These are phyloP conservation scores for Mortierella sp. DNA, from an alignment of 371 early-diverging fungal species.

Conservation along the genomic window DNA sequence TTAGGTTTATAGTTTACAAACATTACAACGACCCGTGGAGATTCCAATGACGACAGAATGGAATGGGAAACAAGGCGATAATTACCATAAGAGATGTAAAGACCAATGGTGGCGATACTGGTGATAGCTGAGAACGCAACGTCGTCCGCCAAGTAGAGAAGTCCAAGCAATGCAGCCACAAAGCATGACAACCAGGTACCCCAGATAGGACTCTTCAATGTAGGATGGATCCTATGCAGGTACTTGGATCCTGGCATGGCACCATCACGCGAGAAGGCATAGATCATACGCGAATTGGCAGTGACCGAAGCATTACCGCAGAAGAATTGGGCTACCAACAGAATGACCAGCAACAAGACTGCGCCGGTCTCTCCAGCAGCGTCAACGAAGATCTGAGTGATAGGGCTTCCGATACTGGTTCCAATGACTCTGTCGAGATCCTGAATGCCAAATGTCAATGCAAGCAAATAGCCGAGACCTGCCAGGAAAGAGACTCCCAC, in stretches of 20 bases:
- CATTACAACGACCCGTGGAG: too few species aligned
- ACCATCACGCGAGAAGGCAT: conserved; percentile 79
- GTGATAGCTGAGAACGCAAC: conserved; percentile 73
- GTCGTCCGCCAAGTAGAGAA: conserved; percentile 58
- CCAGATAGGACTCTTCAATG: conserved; percentile 57
- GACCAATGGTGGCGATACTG: conserved; percentile 74
- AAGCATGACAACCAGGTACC: conserved; percentile 48
- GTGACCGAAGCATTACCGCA: conserved; percentile 66
- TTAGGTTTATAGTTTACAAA: too few species aligned
- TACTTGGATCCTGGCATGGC: conserved; percentile 72
- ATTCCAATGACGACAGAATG: too few species aligned
- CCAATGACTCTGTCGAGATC: conserved; percentile 60
- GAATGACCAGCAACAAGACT: conserved; percentile 62
- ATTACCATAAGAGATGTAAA: conserved; percentile 74
- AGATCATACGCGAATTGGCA: conserved; percentile 76
- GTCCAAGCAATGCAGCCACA: conserved; percentile 58
- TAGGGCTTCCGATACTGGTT: conserved; percentile 56
- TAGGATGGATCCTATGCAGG: conserved; percentile 58
- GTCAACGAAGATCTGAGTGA: conserved; percentile 67
- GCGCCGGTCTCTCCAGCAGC: conserved; percentile 60
- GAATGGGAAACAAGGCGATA: too few species aligned
- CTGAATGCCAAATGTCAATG: conserved; percentile 55
- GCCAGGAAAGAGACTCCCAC: conserved; percentile 58
- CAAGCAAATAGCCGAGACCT: conserved; percentile 57
- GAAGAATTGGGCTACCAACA: conserved; percentile 68